Evolutionary conservation across 2,329 filamentous ascomycete genomes (phyloP).

Genomic region (Pyrenophora seminiperda): DNA sequence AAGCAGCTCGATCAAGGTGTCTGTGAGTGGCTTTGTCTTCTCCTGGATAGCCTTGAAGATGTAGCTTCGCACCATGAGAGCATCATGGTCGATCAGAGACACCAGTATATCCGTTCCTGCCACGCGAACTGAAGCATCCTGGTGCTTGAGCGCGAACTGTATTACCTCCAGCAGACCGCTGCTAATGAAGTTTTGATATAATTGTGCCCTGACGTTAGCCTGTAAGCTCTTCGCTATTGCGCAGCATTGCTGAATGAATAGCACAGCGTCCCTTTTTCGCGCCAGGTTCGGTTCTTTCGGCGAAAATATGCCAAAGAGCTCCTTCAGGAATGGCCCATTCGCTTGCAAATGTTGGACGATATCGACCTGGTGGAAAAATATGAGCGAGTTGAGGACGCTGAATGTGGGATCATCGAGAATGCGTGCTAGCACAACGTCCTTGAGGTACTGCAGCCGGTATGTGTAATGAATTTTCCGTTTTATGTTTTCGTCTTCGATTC

Average conservation of each 20-base stretch:
- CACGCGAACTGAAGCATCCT: conserved; percentile 82
- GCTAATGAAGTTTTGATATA: conserved; percentile 88
- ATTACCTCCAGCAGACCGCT: conserved; percentile 89
- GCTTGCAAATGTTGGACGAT: conserved; percentile 93
- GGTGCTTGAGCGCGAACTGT: conserved; percentile 85
- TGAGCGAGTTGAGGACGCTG: conserved; percentile 93
- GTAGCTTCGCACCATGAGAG: conserved; percentile 88
- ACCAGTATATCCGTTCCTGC: conserved; percentile 94
- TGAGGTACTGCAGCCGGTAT: conserved; percentile 93
- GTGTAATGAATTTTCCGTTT: conserved; percentile 94
- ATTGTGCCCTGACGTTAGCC: conserved; percentile 74
- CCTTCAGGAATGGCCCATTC: conserved; percentile 76
- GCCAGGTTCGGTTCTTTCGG: conserved; percentile 66
- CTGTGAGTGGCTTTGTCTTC: conserved; percentile 82
- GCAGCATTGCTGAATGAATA: conserved; percentile 97
- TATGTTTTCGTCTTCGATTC: conserved; percentile 81
- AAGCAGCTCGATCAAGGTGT: conserved; percentile 89
- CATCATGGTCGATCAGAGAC: conserved; percentile 93
- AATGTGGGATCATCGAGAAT: conserved; percentile 98
- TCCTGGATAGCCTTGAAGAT: conserved; percentile 92
- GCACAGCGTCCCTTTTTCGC: conserved; percentile 89
- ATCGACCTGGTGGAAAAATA: conserved; percentile 99
- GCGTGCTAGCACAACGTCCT: conserved; percentile 95
- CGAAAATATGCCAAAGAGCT: conserved; percentile 86
- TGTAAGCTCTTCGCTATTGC: conserved; percentile 94